These are phyloP conservation scores for Micractinium conductrix DNA, from an alignment of 139 green algal genomes.

Conservation along the genomic window DNA sequence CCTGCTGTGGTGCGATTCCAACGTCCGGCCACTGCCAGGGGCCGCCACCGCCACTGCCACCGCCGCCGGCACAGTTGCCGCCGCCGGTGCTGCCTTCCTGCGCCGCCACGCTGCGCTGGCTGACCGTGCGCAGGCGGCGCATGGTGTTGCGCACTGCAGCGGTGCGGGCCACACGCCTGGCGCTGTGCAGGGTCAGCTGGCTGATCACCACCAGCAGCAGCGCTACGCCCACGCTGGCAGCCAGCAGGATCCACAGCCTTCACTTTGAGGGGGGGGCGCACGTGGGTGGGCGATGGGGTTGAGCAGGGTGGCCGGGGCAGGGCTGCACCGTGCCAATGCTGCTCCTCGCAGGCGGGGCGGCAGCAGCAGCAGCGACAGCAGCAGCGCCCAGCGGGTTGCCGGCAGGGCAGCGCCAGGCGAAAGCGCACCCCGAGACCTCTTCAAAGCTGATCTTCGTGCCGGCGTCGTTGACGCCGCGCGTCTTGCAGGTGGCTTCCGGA, in stretches of 20 bases:
- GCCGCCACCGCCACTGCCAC: background rate
- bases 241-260: conserved; percentile 33
- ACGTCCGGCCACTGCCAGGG: background rate
- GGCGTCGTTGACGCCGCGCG: background rate
- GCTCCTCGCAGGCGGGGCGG: no score
- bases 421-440: background rate
- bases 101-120: background rate
- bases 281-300: no score
- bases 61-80: background rate
- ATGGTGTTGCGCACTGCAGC: background rate
- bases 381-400: no score
- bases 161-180: background rate
- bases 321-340: no score
- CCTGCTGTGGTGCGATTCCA: no score
- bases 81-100: no score
- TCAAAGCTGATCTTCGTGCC: background rate
- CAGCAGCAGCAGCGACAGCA: no score
- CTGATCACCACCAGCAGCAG: background rate
- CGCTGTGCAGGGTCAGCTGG: background rate
- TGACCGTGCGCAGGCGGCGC: background rate
- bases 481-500: conserved; percentile 25
- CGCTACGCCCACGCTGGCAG: conserved; percentile 11
- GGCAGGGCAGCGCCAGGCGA: no score
- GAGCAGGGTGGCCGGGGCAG: no score
- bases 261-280: no score